These are phyloP conservation scores for Fusarium sp. DNA, from an alignment of 2,329 filamentous ascomycete genomes.

Conservation along the genomic window DNA sequence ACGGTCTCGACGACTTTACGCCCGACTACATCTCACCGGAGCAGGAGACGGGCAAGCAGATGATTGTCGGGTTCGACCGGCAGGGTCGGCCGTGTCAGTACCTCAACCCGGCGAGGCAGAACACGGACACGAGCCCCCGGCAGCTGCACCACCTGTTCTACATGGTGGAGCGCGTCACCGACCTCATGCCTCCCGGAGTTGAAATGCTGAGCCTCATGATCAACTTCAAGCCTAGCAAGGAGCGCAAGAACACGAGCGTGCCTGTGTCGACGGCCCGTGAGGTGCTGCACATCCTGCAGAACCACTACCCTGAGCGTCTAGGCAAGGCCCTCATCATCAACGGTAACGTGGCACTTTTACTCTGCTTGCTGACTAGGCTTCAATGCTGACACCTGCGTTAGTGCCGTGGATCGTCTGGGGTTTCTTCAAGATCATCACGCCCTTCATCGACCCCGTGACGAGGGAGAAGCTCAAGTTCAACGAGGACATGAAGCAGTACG, in stretches of 20 bases:
- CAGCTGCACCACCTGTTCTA: slow-evolving; percentile 96
- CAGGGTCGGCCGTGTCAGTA: slow-evolving; percentile 90
- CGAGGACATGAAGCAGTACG: slow-evolving; percentile 85
- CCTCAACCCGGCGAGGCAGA: slow-evolving; percentile 89
- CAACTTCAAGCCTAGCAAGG: slow-evolving; percentile 87
- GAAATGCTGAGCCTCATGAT: slow-evolving; percentile 90
- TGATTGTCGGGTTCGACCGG: slow-evolving; percentile 89
- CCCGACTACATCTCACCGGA: slow-evolving; percentile 91
- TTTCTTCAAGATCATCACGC: slow-evolving; percentile 96
- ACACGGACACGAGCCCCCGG: slow-evolving; percentile 86
- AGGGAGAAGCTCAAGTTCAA: slow-evolving; percentile 98
- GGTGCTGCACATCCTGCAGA: slow-evolving; percentile 91
- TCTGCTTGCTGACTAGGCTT: background rate
- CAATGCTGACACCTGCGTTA: slow-evolving; percentile 49
- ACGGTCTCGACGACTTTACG: slow-evolving; percentile 82
- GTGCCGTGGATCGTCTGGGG: slow-evolving; percentile 92
- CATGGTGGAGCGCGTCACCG: slow-evolving; percentile 92
- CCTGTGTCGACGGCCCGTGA: slow-evolving; percentile 81
- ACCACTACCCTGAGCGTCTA: slow-evolving; percentile 93
- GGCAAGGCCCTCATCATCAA: slow-evolving; percentile 92
- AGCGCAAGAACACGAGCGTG: slow-evolving; percentile 78
- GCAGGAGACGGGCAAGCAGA: slow-evolving; percentile 96
- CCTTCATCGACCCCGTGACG: slow-evolving; percentile 96
- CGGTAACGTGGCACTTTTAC: slow-evolving; percentile 59
- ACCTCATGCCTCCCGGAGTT: slow-evolving; percentile 87